A percentile compares a stretch with the other conserved stretches of the same genome.
phyloP scores from a whole-genome alignment of 192 early-diverging fungal genomes.

The Diversispora eburnea region DNA sequence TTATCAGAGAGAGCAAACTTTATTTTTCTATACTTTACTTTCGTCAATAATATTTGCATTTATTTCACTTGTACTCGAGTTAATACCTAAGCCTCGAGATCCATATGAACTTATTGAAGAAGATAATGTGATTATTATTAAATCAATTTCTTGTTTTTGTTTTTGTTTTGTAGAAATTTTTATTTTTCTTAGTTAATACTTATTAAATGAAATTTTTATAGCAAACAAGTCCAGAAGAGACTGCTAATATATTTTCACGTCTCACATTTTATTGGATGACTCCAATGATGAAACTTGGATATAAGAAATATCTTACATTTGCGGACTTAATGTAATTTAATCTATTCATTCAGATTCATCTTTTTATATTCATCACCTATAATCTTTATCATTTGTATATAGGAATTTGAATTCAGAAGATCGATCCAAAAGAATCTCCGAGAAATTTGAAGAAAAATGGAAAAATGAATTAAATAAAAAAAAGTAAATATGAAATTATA shows the following conservation, averaged over 20 bases:
- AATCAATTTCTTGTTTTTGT: background rate
- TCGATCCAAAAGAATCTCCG: constrained; percentile 54
- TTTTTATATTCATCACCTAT: background rate
- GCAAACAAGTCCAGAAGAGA: constrained; percentile 67
- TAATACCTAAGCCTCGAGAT: constrained; percentile 7
- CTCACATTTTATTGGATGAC: constrained; percentile 91
- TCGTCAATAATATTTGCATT: constrained; percentile 20
- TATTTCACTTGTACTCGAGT: constrained; percentile 27
- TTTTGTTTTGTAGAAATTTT: background rate
- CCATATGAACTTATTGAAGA: constrained; percentile 12
- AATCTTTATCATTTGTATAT: background rate
- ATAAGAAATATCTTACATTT: constrained; percentile 64
- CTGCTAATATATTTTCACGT: constrained; percentile 77
- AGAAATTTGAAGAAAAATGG: constrained; percentile 67
- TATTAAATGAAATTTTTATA: background rate
- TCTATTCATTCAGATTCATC: background rate
- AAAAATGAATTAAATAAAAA: constrained; percentile 60
- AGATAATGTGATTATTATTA: constrained; percentile 6
- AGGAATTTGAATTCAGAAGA: constrained; percentile 59
- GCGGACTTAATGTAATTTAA: constrained; percentile 62
- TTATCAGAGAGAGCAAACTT: background rate
- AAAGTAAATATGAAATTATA: constrained; percentile 26
- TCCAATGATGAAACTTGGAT: constrained; percentile 76
- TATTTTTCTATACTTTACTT: background rate
- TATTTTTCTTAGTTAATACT: background rate